These are phyloP conservation scores for Rosa lucieae DNA, from an alignment of 306 rosid species.

Conservation along the genomic window DNA sequence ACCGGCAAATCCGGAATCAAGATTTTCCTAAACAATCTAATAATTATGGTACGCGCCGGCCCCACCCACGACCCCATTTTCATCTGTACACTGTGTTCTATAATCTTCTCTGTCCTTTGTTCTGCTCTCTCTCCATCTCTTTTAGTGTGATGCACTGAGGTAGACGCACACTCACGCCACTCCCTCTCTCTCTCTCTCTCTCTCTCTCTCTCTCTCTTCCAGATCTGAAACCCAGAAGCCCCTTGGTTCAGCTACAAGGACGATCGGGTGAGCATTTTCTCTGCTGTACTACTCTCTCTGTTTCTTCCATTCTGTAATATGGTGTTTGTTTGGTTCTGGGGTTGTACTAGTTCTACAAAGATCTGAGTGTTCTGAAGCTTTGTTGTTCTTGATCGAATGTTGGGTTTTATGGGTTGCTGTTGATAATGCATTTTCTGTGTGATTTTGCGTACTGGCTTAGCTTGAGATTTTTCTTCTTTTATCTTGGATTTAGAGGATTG, in stretches of 20 bases:
- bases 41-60: conserved; percentile 9
- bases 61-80: conserved; percentile 9
- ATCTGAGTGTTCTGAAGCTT: conserved; percentile 12
- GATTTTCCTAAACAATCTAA: conserved; percentile 8
- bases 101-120: not conserved
- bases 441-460: conserved; percentile 19
- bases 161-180: conserved; percentile 10
- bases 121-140: not conserved
- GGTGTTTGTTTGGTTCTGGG: not conserved
- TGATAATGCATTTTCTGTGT: not conserved
- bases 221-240: conserved; percentile 40
- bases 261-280: conserved; percentile 35
- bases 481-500: conserved; percentile 15
- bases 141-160: conserved; percentile 2
- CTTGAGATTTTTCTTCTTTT: conserved; percentile 21
- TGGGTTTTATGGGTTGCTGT: conserved; percentile 7
- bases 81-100: not conserved
- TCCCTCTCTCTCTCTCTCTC: not conserved
- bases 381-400: conserved; percentile 2
- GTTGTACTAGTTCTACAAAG: conserved; percentile 1
- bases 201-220: not conserved
- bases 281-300: not conserved
- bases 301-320: not conserved
- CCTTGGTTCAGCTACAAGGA: conserved; percentile 11
- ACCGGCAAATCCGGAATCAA: conserved; percentile 1